phyloP scores from a whole-genome alignment of 768 basidiomycete species.

The Suillus bovinus region DNA sequence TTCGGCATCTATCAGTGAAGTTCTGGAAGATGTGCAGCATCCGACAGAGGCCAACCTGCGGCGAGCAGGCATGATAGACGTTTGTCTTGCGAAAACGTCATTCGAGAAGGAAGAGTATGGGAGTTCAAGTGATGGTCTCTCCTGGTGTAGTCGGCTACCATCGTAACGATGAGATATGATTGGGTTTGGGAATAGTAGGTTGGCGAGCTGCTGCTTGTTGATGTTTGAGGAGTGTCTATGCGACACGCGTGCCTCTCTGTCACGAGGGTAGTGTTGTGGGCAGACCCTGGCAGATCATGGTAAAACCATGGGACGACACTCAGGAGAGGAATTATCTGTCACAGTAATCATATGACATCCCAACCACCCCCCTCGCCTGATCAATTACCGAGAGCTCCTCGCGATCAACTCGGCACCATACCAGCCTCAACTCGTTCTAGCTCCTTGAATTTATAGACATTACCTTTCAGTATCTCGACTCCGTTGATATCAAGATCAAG shows the following conservation, averaged over 20 bases:
- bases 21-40: neutral
- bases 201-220: neutral
- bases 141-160: neutral
- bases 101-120: neutral
- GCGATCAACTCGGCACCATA: too few species aligned
- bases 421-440: too few species aligned
- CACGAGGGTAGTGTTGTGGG: too few species aligned
- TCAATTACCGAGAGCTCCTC: too few species aligned
- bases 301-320: too few species aligned
- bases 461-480: too few species aligned
- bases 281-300: too few species aligned
- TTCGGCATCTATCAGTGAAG: neutral
- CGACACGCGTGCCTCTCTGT: neutral
- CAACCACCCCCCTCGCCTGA: too few species aligned
- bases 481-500: too few species aligned
- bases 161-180: neutral
- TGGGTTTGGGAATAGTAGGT: neutral
- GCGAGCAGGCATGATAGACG: slow-evolving; percentile 6
- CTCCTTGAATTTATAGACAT: too few species aligned
- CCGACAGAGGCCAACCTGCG: slow-evolving; percentile 9
- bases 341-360: too few species aligned
- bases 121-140: neutral
- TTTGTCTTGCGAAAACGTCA: neutral
- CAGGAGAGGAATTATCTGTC: too few species aligned
- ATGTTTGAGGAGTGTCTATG: neutral